Evolutionary conservation across 1,284 basidiomycete genomes (phyloP), one percentile per base, ranked within the genome.

Genomic region (Puccinia triticina): DNA sequence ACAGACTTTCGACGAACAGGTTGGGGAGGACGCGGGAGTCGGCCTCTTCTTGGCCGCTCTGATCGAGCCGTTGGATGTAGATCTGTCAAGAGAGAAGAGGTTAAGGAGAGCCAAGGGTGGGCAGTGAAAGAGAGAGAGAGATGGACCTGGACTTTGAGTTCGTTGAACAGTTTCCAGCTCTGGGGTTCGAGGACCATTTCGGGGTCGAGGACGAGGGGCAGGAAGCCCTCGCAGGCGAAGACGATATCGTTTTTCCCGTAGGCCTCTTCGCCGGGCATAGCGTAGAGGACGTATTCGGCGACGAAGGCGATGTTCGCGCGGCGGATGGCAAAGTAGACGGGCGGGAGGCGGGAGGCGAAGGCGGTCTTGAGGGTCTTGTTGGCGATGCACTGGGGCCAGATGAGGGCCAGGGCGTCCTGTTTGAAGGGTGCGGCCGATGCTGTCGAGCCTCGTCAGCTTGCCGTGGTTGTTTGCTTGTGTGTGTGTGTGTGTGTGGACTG

Each of bases 201-300:
- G 23, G 46, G 50, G 50, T 72, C 71, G 23, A 74, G 18, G n/a
- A 74, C 59, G 18, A 81, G 48, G 16, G 78, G 78, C 14, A 81
- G 61, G 46, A 81, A 81, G 4, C 78, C 78, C 40, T 81, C 78
- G 72, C 78, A 81, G n/a, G 78, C 78, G 50, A 61, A 81, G 23
- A 81, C 78, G 43, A 81, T 72, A 53, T 81, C 78, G 40, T 81
- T 81, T 32, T 81, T 72, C 7, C 78, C 78, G 59, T 81, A 81
- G 14, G 78, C 78, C 32, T 72, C 78, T 29, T 72, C 78, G 32
- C 78, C 78, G 5, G 78, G 78, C 78, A 81, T 81, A 29, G 78
- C 78, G n/a, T 72, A 73, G 11, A 81, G 50, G 23, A 81, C 71
- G 32, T 81, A 81, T 53, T 81, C 78, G 32, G 69, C 32, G 11